phyloP scores from a whole-genome alignment of 1,284 basidiomycete species.

The Ganoderma multipileum region DNA sequence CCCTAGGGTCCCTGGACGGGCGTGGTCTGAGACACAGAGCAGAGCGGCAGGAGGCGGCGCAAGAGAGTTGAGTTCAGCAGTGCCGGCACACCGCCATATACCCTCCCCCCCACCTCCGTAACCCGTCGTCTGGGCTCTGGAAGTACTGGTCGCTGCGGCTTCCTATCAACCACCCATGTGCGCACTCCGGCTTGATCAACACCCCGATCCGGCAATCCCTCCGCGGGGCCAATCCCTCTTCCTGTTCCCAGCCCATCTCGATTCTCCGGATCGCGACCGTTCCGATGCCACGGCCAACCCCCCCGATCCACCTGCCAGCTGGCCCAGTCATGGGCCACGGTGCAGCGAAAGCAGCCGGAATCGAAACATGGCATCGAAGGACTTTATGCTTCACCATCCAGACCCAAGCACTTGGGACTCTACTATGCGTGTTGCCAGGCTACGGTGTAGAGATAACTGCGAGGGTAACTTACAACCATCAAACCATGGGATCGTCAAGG shows the following conservation, averaged over 20 bases:
- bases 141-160: neutral
- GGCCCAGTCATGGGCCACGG: neutral
- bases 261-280: neutral
- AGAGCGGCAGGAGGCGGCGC: neutral
- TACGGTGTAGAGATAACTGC: neutral
- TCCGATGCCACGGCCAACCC: neutral
- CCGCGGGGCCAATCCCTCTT: neutral
- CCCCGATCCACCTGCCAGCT: neutral
- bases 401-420: neutral
- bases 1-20: neutral
- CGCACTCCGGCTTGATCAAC: neutral
- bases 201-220: slow-evolving; percentile 2
- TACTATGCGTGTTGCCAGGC: slow-evolving; percentile 3
- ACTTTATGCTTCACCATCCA: neutral
- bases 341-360: neutral
- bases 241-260: neutral
- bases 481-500: slow-evolving; percentile 7
- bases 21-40: neutral
- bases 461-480: neutral
- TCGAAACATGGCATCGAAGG: neutral
- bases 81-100: slow-evolving; percentile 5
- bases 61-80: slow-evolving; percentile 2
- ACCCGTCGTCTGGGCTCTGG: neutral
- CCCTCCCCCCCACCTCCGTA: neutral
- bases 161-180: slow-evolving; percentile 2